Base-by-base conservation (phyloP, 2,329 filamentous ascomycete species). In the Albophoma yamanashiensis region DNA sequence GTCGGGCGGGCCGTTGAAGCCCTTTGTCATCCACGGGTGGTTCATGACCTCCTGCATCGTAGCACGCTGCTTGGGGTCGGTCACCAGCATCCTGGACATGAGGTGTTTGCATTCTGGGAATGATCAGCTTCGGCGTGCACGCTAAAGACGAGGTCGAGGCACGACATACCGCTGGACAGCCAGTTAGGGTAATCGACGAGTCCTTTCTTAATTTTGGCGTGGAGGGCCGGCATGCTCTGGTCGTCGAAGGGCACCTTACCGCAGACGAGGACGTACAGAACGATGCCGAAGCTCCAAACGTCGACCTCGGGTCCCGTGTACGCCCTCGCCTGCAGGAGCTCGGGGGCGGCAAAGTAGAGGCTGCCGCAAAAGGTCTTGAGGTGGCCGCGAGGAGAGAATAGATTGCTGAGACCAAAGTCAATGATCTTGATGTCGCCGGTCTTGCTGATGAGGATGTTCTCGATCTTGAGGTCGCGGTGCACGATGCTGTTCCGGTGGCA, bases 341-440 rank as follows among this genome's bases (percentile, higher is more conserved):
- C 94, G 0, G 94, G 94, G 1, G 94, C 94, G 36, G 94, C 94
- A 77, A 99, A 99, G 73, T 99, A 99, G 43, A 99, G 79, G 79
- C 92, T 97, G 55, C 94, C 94, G 69, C 94, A 99, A 70, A 97
- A 99, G 0, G 94, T 99, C 76, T 96, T 97, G 61, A 97, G 82
- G 64, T 95, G 88, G 63, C 83, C 84, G 53, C 87, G 82, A 0
- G 94, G 94, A 8, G 91, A 88, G 74, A 97, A 99, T 5, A 97
- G 83, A 69, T 99, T 99, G 78, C 93, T 97, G 59, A 99, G 80
- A 38, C 93, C 94, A 73, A 99, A 99, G 72, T 99, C 94, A 67
- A 99, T 99, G 68, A 99, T 97, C 73, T 97, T 97, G 75, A 99
- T 99, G 71, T 99, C 94, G 47, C 94, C 94, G 2, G 90, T 97